A percentile compares a stretch with the other conserved stretches of the same genome.
Evolutionary conservation across 352 stramenopile species (phyloP).

Genomic region (Thalassiosira mediterranea): DNA sequence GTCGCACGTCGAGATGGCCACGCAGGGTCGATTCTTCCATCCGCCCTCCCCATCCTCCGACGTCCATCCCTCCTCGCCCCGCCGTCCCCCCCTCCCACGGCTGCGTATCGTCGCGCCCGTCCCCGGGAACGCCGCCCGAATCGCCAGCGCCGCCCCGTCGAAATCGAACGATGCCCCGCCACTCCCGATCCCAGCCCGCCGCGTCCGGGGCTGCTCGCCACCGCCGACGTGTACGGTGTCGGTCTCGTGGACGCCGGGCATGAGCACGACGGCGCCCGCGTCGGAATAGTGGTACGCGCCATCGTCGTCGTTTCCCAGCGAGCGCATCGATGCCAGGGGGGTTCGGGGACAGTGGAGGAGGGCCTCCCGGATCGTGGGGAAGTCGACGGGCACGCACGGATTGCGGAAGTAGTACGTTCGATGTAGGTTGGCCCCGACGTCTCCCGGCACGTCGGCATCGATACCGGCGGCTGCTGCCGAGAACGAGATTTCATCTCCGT

Average conservation of each 20-base stretch:
- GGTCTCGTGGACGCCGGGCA: slow-evolving; percentile 36
- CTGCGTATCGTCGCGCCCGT: slow-evolving; percentile 29
- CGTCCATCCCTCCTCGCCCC: slow-evolving; percentile 2
- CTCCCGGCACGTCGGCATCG: not conserved
- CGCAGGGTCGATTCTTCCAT: slow-evolving; percentile 20
- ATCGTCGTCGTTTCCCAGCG: slow-evolving; percentile 11
- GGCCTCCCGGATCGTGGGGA: slow-evolving; percentile 26
- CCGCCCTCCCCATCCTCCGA: not conserved
- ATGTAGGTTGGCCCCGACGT: slow-evolving; percentile 6
- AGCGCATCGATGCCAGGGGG: not conserved
- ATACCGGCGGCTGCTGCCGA: not conserved
- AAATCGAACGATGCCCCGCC: too few species aligned
- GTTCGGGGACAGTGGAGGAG: slow-evolving; percentile 22
- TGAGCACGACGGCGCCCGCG: slow-evolving; percentile 28
- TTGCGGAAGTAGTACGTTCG: slow-evolving; percentile 42
- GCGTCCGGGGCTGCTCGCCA: slow-evolving; percentile 12
- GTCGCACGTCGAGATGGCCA: slow-evolving; percentile 26
- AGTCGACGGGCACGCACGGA: slow-evolving; percentile 45
- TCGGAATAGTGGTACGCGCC: slow-evolving; percentile 12
- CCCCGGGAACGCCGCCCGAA: slow-evolving; percentile 36
- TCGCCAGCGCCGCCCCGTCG: slow-evolving; percentile 22
- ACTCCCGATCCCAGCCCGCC: slow-evolving; percentile 4
- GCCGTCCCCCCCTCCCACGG: not conserved
- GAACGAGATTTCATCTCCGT: not conserved
- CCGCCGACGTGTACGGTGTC: slow-evolving; percentile 25